These are phyloP conservation scores for Balamuthia mandrillaris DNA, from an alignment of 208 protist species.

Conservation along the genomic window DNA sequence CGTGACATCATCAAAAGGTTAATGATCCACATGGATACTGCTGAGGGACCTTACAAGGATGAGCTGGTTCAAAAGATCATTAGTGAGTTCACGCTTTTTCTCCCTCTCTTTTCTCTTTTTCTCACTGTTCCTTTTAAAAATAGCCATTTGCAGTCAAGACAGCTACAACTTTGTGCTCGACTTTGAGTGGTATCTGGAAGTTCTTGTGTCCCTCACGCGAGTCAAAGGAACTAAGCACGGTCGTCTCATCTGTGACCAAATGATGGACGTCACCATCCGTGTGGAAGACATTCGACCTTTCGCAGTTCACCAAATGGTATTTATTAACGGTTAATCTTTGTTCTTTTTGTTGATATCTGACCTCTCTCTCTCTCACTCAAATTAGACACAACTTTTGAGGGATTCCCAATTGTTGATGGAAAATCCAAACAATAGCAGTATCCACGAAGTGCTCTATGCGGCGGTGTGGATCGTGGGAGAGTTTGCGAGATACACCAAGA, in stretches of 20 bases:
- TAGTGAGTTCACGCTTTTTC: too few species aligned
- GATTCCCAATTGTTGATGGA: constrained; percentile 41
- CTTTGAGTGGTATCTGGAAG: constrained; percentile 96
- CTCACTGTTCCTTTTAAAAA: too few species aligned
- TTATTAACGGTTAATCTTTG: background rate
- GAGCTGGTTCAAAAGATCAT: constrained; percentile 78
- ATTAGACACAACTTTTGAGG: constrained; percentile 11
- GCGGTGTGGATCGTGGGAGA: constrained; percentile 90
- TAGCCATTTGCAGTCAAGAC: constrained; percentile 56
- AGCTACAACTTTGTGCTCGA: constrained; percentile 71
- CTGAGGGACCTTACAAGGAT: constrained; percentile 79
- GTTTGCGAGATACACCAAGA: constrained; percentile 67
- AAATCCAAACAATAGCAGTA: constrained; percentile 12
- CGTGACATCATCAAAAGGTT: constrained; percentile 71
- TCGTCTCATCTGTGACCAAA: constrained; percentile 79
- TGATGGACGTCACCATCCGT: constrained; percentile 88
- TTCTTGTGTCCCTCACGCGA: constrained; percentile 81
- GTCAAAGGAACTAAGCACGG: constrained; percentile 46
- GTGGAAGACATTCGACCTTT: constrained; percentile 83
- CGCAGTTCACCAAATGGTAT: constrained; percentile 71
- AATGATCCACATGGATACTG: constrained; percentile 47
- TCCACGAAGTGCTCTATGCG: constrained; percentile 76
- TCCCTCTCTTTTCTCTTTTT: too few species aligned
- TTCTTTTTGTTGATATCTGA: background rate
- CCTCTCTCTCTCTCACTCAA: background rate